A percentile compares a stretch with the other conserved stretches of the same genome.
These are phyloP conservation scores for Globisporangium viniferum DNA, from an alignment of 352 stramenopile genomes.

Conservation along the genomic window DNA sequence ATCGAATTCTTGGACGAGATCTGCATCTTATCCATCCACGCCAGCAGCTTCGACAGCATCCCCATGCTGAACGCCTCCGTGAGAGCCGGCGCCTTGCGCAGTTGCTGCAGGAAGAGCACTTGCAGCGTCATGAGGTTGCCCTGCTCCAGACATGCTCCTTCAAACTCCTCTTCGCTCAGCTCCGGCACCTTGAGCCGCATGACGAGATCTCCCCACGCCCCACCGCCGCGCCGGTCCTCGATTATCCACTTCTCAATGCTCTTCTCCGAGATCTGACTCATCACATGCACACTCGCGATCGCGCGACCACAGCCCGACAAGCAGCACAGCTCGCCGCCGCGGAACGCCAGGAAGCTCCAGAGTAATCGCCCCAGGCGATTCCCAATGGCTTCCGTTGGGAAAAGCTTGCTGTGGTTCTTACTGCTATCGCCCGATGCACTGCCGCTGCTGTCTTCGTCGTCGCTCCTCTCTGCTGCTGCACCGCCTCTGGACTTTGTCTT, in stretches of 20 bases:
- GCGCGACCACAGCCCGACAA: conserved; percentile 66
- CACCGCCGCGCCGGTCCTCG: conserved; percentile 60
- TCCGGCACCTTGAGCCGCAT: conserved; percentile 67
- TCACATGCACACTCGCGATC: conserved; percentile 77
- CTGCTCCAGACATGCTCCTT: conserved; percentile 60
- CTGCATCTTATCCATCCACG: conserved; percentile 70
- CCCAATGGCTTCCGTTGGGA: conserved; percentile 50
- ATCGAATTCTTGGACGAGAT: conserved; percentile 35
- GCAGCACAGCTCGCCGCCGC: conserved; percentile 73
- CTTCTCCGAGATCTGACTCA: conserved; percentile 77
- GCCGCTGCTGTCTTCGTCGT: conserved; percentile 21
- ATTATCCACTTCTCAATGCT: conserved; percentile 87
- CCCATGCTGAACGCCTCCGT: conserved; percentile 69
- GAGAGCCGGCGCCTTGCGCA: conserved; percentile 53
- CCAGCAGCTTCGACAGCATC: conserved; percentile 67
- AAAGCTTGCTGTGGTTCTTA: conserved; percentile 10
- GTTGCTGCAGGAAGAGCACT: conserved; percentile 74
- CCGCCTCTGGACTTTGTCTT: conserved; percentile 17
- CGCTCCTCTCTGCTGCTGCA: conserved; percentile 7
- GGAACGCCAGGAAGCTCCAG: conserved; percentile 80
- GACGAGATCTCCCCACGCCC: conserved; percentile 59
- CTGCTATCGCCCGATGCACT: neutral
- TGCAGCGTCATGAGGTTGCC: conserved; percentile 77
- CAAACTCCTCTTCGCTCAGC: conserved; percentile 79
- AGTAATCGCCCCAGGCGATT: conserved; percentile 59